phyloP scores from a whole-genome alignment of 1,139 yeast species.

The Yarrowia galli region DNA sequence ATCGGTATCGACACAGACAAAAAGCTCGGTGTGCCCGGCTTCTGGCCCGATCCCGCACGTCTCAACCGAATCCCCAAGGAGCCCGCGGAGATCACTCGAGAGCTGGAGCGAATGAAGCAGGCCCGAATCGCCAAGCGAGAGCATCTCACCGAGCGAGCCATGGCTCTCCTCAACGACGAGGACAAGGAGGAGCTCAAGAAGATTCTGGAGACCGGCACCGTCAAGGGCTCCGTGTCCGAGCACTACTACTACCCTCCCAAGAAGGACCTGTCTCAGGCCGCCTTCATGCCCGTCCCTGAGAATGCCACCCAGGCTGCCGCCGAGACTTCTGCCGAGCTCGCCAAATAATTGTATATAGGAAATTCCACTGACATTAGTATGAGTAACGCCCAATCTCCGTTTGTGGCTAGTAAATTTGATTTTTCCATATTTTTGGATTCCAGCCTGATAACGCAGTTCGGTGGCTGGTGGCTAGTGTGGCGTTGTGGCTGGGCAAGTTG shows the following conservation, averaged over 20 bases:
- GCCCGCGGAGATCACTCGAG: conserved; percentile 89
- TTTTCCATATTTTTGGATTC: not conserved
- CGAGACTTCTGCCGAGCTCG: conserved; percentile 27
- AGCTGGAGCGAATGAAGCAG: conserved; percentile 81
- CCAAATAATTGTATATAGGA: conserved; percentile 37
- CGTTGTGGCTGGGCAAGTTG: conserved; percentile 38
- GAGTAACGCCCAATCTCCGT: no score
- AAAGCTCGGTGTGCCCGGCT: conserved; percentile 91
- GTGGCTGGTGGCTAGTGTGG: conserved; percentile 30
- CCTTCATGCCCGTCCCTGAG: conserved; percentile 12
- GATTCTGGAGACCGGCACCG: conserved; percentile 27
- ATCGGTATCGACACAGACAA: conserved; percentile 89
- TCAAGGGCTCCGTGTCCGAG: conserved; percentile 38
- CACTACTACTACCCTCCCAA: conserved; percentile 37
- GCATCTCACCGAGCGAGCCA: conserved; percentile 75
- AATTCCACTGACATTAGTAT: conserved; percentile 33
- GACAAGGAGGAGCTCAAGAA: conserved; percentile 38
- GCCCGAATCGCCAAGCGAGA: conserved; percentile 76
- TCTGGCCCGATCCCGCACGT: conserved; percentile 96
- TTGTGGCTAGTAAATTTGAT: no score
- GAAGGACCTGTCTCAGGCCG: conserved; percentile 7
- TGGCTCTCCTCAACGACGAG: conserved; percentile 59
- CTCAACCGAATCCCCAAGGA: conserved; percentile 91
- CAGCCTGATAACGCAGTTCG: conserved; percentile 32
- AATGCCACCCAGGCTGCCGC: conserved; percentile 23